Base-by-base conservation (phyloP, 2,329 filamentous ascomycete species). In the Aspergillus thermomutatus region DNA sequence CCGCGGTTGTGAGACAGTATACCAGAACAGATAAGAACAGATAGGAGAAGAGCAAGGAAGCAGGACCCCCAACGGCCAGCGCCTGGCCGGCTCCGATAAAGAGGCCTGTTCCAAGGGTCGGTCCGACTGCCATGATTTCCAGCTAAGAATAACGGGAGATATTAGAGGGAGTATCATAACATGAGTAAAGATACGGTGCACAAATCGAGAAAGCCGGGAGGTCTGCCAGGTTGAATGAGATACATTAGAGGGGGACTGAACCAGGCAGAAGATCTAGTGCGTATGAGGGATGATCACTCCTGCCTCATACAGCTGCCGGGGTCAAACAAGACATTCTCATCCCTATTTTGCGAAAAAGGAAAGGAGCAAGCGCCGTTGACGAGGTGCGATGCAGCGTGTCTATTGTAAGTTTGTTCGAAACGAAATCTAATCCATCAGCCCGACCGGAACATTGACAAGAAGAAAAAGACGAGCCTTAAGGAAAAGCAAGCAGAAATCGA, bases 111-210 rank as follows among this genome's bases (percentile, higher is more conserved):
- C 79, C 78, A 56, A 85, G 82, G 19, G 82, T 83, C 59, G 82
- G 82, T 48, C 82, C 81, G 27, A 86, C 74, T 28, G 82, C 81
- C 64, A 87, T 86, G 65, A 84, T 84, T 67, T 31, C 41, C 19
- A 43, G 45, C 34, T 66, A 62, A 58, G 26, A 56, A 63, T 64
- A 53, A 59, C 82, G 76, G 41, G 46, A 7, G 11, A 3, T 14
- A n/a, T n/a, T n/a, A n/a, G 37, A 41, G 6, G 11, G 3, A n/a
- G 14, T 5, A 41, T 41, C 10, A 46, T 23, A n/a, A n/a, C n/a
- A 14, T 14, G 19, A 25, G 49, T 37, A 50, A 50, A 19, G n/a
- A 50, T 50, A 25, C 11, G 10, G 26, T 14, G 49, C 28, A 50
- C 8, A 25, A 17, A 28, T 14, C 11, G 17, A 23, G 49, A 7